Conservation (phyloP, 1,284 basidiomycete species). For the Cryptococcus amylolentus region DNA sequence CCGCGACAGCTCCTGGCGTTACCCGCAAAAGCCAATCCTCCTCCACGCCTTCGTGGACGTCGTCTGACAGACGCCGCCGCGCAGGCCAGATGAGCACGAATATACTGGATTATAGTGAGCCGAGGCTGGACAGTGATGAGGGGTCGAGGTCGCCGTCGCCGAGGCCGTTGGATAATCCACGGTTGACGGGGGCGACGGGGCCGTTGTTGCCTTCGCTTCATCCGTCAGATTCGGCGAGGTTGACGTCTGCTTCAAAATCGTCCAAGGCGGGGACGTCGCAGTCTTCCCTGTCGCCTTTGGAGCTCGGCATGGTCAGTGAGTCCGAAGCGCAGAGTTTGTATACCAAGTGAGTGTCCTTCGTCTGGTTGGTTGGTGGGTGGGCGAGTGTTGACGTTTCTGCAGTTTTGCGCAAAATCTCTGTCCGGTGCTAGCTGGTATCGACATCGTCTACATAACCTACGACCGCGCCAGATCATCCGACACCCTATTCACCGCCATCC, state of each 20-base stretch:
- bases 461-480: conserved; percentile 17
- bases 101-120: conserved; percentile 1
- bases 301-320: conserved; percentile 4
- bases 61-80: background rate
- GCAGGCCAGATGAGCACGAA: background rate
- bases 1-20: background rate
- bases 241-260: background rate
- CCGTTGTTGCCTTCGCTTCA: background rate
- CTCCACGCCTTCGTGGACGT: background rate
- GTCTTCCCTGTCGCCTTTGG: background rate
- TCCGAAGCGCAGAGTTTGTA: conserved; percentile 2
- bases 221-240: background rate
- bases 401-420: conserved; percentile 21
- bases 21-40: background rate
- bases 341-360: background rate
- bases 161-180: background rate
- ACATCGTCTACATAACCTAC: conserved; percentile 14
- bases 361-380: background rate
- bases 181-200: background rate
- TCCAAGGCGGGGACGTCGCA: background rate
- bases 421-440: conserved; percentile 21
- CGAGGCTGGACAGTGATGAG: background rate
- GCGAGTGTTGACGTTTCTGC: background rate
- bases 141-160: background rate
- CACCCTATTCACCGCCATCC: conserved; percentile 25